These are phyloP conservation scores for Morella rubra DNA, from an alignment of 306 rosid species.

Conservation along the genomic window DNA sequence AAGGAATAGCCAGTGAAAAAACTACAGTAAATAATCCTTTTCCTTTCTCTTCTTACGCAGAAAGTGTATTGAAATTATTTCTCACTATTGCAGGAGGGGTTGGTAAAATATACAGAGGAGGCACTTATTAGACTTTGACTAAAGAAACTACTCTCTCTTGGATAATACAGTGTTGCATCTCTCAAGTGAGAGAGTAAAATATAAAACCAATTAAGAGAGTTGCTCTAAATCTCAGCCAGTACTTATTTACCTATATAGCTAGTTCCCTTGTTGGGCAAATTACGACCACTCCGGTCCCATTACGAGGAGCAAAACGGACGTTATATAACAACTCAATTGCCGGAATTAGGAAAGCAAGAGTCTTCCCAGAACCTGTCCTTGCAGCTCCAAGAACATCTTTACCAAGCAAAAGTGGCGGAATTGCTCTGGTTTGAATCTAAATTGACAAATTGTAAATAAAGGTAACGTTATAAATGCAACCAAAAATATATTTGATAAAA, in stretches of 20 bases:
- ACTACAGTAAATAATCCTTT: not conserved
- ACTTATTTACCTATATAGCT: constrained; percentile 79
- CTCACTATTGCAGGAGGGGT: not conserved
- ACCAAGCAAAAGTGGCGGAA: constrained; percentile 67
- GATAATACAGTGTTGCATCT: not conserved
- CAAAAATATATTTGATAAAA: too few relatives aligned
- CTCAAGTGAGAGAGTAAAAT: not conserved
- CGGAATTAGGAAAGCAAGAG: constrained; percentile 88
- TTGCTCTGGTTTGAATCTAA: constrained; percentile 84
- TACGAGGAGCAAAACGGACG: constrained; percentile 62
- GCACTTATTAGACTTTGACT: not conserved
- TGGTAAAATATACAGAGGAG: too few relatives aligned
- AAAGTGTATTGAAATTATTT: too few relatives aligned
- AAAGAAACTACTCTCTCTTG: not conserved
- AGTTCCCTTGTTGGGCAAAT: constrained; percentile 97
- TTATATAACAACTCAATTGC: constrained; percentile 74
- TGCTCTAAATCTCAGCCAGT: not conserved
- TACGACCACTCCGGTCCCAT: constrained; percentile 78
- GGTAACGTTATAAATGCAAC: too few relatives aligned
- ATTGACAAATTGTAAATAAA: constrained; percentile 25
- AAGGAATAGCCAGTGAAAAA: not conserved
- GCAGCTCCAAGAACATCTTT: constrained; percentile 96
- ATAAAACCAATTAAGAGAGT: not conserved
- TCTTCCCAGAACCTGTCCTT: constrained; percentile 95
- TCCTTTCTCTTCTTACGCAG: too few relatives aligned